Conservation (phyloP, 176 grass and related monocot species). For the Cocos nucifera region DNA sequence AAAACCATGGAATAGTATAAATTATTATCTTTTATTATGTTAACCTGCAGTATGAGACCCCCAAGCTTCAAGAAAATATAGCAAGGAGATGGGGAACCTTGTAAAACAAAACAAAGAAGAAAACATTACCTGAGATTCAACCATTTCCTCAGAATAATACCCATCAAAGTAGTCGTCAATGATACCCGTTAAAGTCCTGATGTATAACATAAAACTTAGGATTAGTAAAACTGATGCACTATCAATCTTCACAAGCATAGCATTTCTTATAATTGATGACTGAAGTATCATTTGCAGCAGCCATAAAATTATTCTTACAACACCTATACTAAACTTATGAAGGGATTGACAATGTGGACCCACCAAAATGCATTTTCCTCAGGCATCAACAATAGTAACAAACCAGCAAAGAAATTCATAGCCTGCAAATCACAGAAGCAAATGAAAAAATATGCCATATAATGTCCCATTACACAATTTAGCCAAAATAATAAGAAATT, state of each 20-base stretch:
- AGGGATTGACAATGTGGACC: conserved; percentile 9
- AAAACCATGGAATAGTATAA: conserved; percentile 19
- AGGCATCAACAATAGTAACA: conserved; percentile 91
- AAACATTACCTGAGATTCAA: conserved; percentile 74
- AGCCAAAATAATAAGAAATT: too few species aligned
- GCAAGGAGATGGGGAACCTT: conserved; percentile 9
- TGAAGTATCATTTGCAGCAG: not conserved
- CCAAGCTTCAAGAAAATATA: not conserved
- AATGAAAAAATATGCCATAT: too few species aligned
- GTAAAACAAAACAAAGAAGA: conserved; percentile 16
- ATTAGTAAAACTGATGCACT: too few species aligned
- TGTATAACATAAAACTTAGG: conserved; percentile 1
- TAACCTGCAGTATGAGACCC: too few species aligned
- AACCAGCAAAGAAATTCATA: conserved; percentile 99
- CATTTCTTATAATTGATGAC: too few species aligned
- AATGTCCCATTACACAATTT: too few species aligned
- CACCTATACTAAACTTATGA: not conserved
- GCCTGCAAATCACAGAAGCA: conserved; percentile 37
- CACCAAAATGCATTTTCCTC: conserved; percentile 99
- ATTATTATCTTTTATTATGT: not conserved
- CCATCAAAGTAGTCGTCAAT: conserved; percentile 98
- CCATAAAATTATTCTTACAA: not conserved
- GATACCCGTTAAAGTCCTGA: conserved; percentile 86
- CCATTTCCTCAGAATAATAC: conserved; percentile 99
- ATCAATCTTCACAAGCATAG: too few species aligned